phyloP scores from a whole-genome alignment of 2,329 filamentous ascomycete genomes.

The Fusarium ambrosium region DNA sequence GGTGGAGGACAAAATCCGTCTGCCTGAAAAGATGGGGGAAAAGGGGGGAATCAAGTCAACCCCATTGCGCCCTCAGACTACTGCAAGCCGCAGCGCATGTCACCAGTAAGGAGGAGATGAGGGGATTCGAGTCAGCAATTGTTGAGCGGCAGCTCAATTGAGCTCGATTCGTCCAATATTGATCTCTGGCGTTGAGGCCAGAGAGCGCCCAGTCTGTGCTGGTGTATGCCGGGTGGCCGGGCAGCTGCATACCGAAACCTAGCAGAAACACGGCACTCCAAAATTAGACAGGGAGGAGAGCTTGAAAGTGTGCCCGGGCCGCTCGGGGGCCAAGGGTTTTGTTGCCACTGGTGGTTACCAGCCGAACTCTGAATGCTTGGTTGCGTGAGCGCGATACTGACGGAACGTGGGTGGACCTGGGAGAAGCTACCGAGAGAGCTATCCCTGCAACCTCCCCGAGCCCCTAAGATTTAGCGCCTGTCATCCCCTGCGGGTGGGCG shows the following conservation, averaged over 20 bases:
- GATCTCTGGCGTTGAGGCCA: constrained; percentile 16
- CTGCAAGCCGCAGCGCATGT: constrained; percentile 40
- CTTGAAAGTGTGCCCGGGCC: constrained; percentile 27
- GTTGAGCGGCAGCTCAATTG: constrained; percentile 1
- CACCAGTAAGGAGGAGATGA: constrained; percentile 13
- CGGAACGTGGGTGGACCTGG: constrained; percentile 22
- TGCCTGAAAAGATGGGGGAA: constrained; percentile 42
- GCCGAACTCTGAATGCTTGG: constrained; percentile 11
- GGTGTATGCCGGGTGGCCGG: constrained; percentile 30
- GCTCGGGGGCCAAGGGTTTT: constrained; percentile 24
- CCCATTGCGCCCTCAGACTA: constrained; percentile 24
- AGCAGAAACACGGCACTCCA: constrained; percentile 33
- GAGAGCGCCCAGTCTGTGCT: constrained; percentile 15
- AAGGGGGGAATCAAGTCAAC: constrained; percentile 17
- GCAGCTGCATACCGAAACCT: constrained; percentile 37
- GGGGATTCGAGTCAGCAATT: not conserved
- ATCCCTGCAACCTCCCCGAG: constrained; percentile 43
- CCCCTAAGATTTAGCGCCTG: constrained; percentile 35
- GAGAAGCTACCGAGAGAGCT: constrained; percentile 44
- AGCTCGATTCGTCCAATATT: not conserved
- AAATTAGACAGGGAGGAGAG: constrained; percentile 39
- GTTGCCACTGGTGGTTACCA: constrained; percentile 17
- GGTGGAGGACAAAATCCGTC: constrained; percentile 37
- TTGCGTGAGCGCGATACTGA: not conserved
- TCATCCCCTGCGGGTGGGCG: constrained; percentile 21